Evolutionary conservation across 192 early-diverging fungal genomes (phyloP).

Genomic region (Entomortierella parvispora): DNA sequence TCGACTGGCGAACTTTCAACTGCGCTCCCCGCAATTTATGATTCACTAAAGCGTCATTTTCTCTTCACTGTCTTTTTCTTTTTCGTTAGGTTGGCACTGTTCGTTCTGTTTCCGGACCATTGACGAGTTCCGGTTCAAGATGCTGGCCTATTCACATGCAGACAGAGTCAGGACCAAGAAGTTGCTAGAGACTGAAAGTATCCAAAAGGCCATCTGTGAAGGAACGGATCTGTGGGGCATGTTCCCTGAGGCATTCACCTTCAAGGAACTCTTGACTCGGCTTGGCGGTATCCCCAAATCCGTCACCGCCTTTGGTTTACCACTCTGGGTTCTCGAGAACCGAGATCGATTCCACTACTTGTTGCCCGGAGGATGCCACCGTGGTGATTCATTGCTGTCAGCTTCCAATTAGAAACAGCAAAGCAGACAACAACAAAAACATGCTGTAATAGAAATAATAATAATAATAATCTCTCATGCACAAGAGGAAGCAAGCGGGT

Average conservation of each 20-base stretch:
- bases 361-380: constrained; percentile 52
- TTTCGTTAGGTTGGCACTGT: constrained; percentile 65
- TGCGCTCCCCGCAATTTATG: too few relatives aligned
- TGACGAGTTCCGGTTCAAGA: constrained; percentile 66
- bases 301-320: constrained; percentile 54
- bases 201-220: constrained; percentile 63
- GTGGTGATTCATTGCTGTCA: background rate
- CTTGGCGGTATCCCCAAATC: constrained; percentile 38
- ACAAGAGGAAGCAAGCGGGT: too few relatives aligned
- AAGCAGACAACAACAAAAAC: too few relatives aligned
- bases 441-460: too few relatives aligned
- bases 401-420: too few relatives aligned
- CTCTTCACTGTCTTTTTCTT: background rate
- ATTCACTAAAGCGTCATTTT: background rate
- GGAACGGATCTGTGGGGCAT: constrained; percentile 69
- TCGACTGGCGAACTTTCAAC: too few relatives aligned
- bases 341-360: constrained; percentile 38
- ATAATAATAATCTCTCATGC: too few relatives aligned
- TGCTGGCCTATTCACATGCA: constrained; percentile 65
- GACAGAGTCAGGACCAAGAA: constrained; percentile 52
- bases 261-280: constrained; percentile 58
- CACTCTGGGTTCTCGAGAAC: constrained; percentile 47
- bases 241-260: constrained; percentile 64
- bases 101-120: constrained; percentile 63
- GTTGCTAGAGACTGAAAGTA: constrained; percentile 47